A percentile compares a stretch with the other conserved stretches of the same genome.
phyloP scores from a whole-genome alignment of 805 yeast species.

The Hanseniaspora meyeri region DNA sequence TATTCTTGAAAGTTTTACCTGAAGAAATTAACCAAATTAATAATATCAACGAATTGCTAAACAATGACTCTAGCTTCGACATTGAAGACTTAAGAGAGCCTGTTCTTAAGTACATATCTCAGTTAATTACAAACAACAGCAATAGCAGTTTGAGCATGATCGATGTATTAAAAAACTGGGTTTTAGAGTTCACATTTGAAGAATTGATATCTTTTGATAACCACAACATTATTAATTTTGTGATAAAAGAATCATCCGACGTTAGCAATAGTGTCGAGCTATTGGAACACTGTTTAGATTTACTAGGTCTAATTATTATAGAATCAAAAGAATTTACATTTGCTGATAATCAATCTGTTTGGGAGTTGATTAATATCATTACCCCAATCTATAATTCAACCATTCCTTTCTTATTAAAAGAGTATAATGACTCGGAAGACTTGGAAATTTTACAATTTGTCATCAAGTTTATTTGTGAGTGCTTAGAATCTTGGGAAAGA shows the following conservation, averaged over 20 bases:
- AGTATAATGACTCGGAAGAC: slow-evolving; percentile 24
- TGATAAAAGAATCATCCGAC: not conserved
- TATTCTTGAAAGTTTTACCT: slow-evolving; percentile 76
- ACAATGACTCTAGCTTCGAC: slow-evolving; percentile 20
- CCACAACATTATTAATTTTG: not conserved
- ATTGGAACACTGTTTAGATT: slow-evolving; percentile 77
- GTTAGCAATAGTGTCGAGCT: slow-evolving; percentile 22
- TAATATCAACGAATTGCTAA: slow-evolving; percentile 60
- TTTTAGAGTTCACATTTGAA: slow-evolving; percentile 68
- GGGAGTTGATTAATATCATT: slow-evolving; percentile 50
- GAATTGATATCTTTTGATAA: slow-evolving; percentile 45
- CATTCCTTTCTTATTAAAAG: slow-evolving; percentile 38
- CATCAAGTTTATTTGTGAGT: slow-evolving; percentile 72
- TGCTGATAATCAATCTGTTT: slow-evolving; percentile 45
- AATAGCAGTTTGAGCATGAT: not conserved
- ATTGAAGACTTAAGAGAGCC: slow-evolving; percentile 16
- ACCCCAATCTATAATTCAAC: slow-evolving; percentile 57
- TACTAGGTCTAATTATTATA: slow-evolving; percentile 64
- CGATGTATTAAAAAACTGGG: slow-evolving; percentile 77
- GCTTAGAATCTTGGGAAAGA: slow-evolving; percentile 93
- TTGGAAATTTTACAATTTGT: slow-evolving; percentile 52
- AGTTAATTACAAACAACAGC: not conserved
- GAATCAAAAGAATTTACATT: slow-evolving; percentile 44
- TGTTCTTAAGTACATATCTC: not conserved
- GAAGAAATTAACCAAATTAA: slow-evolving; percentile 62